Evolutionary conservation across 2,329 filamentous ascomycete species (phyloP), one percentile per base, ranked within the genome.

Genomic region (Neophaeococcomyces mojaviensis): DNA sequence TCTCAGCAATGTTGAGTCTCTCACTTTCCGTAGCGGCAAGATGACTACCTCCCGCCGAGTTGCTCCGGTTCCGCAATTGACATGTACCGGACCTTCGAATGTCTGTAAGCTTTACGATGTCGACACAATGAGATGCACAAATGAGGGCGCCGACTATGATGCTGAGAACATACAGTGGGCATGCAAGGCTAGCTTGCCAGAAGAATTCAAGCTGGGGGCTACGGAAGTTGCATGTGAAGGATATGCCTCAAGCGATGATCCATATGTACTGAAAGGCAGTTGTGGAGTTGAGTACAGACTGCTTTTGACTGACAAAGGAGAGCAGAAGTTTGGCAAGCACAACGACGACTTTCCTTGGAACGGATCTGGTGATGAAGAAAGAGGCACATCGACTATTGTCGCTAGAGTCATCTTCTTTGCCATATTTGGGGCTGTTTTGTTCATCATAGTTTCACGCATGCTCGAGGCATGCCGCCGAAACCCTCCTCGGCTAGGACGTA

Each of bases 141-240:
- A 97, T 68, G 76, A 84, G 50, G 92, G 90, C 50, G 72, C 78
- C 24, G 84, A 84, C 50, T 96, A 96, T 70, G 79, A 80, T 52
- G 63, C 70, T 35, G 81, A 92, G 65, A 85, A 95, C 61, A 76
- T 96, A 31, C 83, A 95, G 67, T 98, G 90, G 90, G 86, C 86
- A 22, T 98, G 90, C 67, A 79, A 79, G n/a, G 77, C 79, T 4
- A 69, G 71, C 2, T 63, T 82, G 1, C 79, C 79, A 0, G 63
- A 70, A 9, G 79, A 82, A 54, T 80, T 82, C 65, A 83, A 82
- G 65, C 78, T 97, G 22, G 89, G 87, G 47, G 76, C 78, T 50
- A 96, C 90, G 9, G 89, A 97, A 51, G 90, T 97, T 46, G 72
- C 88, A 9, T 98, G 92, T 65, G 90, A 98, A 61, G 90, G 92